These are phyloP conservation scores for Casuarina glauca DNA, from an alignment of 306 rosid genomes.

Conservation along the genomic window DNA sequence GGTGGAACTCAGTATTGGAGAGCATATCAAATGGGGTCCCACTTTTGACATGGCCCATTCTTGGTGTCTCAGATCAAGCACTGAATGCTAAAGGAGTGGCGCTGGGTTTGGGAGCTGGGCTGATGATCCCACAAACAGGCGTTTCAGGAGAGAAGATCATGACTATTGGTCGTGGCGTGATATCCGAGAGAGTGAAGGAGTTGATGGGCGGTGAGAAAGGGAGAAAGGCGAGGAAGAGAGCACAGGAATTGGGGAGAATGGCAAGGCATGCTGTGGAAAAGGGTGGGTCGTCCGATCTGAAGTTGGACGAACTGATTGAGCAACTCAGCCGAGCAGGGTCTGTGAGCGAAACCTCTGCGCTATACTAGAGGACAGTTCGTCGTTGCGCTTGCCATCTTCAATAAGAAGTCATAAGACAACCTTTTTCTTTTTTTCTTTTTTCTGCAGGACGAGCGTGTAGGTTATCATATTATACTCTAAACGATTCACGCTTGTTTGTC, in stretches of 20 bases:
- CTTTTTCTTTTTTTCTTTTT: too few species aligned
- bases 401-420: too few species aligned
- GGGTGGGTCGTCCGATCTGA: constrained; percentile 15
- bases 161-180: not conserved
- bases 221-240: constrained; percentile 22
- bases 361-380: too few species aligned
- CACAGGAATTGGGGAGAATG: constrained; percentile 6
- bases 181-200: constrained; percentile 32
- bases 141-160: not conserved
- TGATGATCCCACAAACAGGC: constrained; percentile 4
- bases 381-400: too few species aligned
- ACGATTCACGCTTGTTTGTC: too few species aligned
- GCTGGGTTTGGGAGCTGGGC: constrained; percentile 14
- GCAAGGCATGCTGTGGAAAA: constrained; percentile 22
- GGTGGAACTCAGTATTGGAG: constrained; percentile 14
- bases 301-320: constrained; percentile 9
- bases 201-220: constrained; percentile 29
- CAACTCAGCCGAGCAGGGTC: not conserved
- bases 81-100: constrained; percentile 25
- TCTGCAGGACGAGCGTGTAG: too few species aligned
- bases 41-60: constrained; percentile 35
- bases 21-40: constrained; percentile 32
- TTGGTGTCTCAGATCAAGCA: constrained; percentile 26
- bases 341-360: too few species aligned
- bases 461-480: too few species aligned